Base-by-base conservation (phyloP, 495 filamentous ascomycete genomes). In the Sporormia fimetaria region DNA sequence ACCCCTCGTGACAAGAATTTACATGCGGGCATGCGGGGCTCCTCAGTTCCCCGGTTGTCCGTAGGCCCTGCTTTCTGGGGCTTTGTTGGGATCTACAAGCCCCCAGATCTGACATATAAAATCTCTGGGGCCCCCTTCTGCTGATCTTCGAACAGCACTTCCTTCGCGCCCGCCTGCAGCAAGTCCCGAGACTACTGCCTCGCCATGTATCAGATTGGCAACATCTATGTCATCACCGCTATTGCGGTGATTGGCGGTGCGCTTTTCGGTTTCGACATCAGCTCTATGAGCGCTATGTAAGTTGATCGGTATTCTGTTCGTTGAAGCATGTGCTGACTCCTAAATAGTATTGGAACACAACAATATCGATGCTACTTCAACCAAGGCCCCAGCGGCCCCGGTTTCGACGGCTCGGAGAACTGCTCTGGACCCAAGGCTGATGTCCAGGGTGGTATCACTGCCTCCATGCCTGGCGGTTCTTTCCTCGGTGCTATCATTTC, bases 221-320 rank as follows among this genome's bases (percentile, higher is more conserved):
- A 83, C 54, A 69, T 83, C 44, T 85, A 84, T 51, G 57, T 76
- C 28, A 86, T 86, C 57, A 71, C 81, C 49, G 76, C 77, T 59
- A 73, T 81, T 60, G 71, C 80, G 55, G 78, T 87, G 52, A 70
- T 71, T 40, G 84, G 84, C 44, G 84, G 83, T 58, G 78, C 72
- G 33, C 70, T 87, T 12, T 88, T 92, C 48, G 82, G 82, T 40
- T 86, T 87, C 51, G 83, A 85, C 65, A 83, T 86, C 57, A 71
- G 71, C 42, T 83, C 80, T n/a, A 80, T 86, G 81, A 80, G 73
- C 12, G 82, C 81, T 34, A 82, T 83, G 58, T 59, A 44, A 29
- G 47, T 44, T 10, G 1, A 6, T 20, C 9, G 12, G 12, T 27
- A 7, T 24, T 18, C n/a, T 6, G 9, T 17, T 17, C 6, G 2